Percentiles rank a stretch among this genome's conserved stretches.
phyloP scores from a whole-genome alignment of 192 early-diverging fungal genomes.

The Coemansia sp. region DNA sequence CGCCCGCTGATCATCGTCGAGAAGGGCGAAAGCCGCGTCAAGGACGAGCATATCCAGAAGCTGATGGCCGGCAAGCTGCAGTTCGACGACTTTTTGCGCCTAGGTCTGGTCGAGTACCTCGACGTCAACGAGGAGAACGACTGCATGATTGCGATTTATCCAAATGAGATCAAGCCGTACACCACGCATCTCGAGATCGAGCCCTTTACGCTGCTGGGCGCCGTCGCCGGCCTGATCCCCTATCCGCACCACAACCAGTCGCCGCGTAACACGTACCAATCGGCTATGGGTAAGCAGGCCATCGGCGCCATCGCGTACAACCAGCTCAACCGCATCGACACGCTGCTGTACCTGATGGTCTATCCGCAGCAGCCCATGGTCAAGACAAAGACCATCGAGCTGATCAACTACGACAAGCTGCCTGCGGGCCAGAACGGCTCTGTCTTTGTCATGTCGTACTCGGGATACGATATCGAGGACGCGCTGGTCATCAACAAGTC shows the following conservation, averaged over 20 bases:
- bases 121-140: slow-evolving; percentile 99
- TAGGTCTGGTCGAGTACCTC: slow-evolving; percentile 91
- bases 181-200: slow-evolving; percentile 96
- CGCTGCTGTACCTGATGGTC: slow-evolving; percentile 90
- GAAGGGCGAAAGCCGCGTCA: slow-evolving; percentile 68
- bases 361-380: slow-evolving; percentile 99
- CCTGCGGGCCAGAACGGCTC: slow-evolving; percentile 87
- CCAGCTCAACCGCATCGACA: slow-evolving; percentile 92
- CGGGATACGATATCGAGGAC: slow-evolving; percentile 99
- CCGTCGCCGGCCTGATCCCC: slow-evolving; percentile 96
- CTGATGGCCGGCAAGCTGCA: slow-evolving; percentile 57
- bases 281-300: slow-evolving; percentile 99
- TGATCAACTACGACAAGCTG: slow-evolving; percentile 94
- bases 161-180: slow-evolving; percentile 76
- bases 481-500: slow-evolving; percentile 92
- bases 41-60: slow-evolving; percentile 60
- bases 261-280: slow-evolving; percentile 98
- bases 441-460: slow-evolving; percentile 96
- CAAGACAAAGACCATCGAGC: slow-evolving; percentile 93
- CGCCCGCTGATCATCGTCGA: slow-evolving; percentile 94
- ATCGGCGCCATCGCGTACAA: slow-evolving; percentile 97
- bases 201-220: slow-evolving; percentile 92
- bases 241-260: slow-evolving; percentile 99
- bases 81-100: slow-evolving; percentile 89
- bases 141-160: slow-evolving; percentile 89